These are phyloP conservation scores for Coprinopsis sp. DNA, from an alignment of 768 basidiomycete genomes.

Conservation along the genomic window DNA sequence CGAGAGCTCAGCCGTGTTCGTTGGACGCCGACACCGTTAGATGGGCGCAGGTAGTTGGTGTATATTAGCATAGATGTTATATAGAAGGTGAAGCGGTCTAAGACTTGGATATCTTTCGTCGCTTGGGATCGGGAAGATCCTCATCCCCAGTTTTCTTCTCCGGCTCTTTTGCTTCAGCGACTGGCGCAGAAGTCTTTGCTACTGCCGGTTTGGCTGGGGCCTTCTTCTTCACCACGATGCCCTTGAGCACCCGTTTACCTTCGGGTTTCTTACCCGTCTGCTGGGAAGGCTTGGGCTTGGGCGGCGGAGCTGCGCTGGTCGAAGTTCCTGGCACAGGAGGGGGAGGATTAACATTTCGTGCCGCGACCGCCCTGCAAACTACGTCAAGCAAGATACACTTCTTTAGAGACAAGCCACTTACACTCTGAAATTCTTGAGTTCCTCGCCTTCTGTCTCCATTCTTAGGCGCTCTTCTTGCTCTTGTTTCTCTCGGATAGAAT, in stretches of 20 bases:
- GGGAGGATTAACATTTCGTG: conserved; percentile 48
- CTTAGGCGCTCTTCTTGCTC: conserved; percentile 72
- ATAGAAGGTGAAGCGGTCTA: conserved; percentile 11
- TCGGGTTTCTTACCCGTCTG: conserved; percentile 51
- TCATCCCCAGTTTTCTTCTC: conserved; percentile 17
- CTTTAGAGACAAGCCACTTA: conserved; percentile 30
- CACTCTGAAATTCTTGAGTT: conserved; percentile 77
- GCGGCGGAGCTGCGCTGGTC: conserved; percentile 22
- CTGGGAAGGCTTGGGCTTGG: conserved; percentile 28
- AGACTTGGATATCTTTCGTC: conserved; percentile 47
- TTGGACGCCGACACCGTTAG: conserved; percentile 75
- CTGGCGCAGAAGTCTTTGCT: conserved; percentile 1
- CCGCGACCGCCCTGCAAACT: conserved; percentile 55
- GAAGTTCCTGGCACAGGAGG: conserved; percentile 33
- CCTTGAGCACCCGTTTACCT: conserved; percentile 64
- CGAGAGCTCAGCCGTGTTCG: conserved; percentile 61
- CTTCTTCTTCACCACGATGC: conserved; percentile 78
- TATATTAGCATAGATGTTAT: conserved; percentile 1
- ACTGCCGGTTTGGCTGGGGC: conserved; percentile 29
- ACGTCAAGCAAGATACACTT: conserved; percentile 4
- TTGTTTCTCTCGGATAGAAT: conserved; percentile 73
- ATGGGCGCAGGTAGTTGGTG: conserved; percentile 13
- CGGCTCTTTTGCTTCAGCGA: conserved; percentile 8
- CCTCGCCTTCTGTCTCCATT: conserved; percentile 71
- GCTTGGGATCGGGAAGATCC: conserved; percentile 46